phyloP scores from a whole-genome alignment of 352 stramenopile species.

The Pelagophyceae sp. region DNA sequence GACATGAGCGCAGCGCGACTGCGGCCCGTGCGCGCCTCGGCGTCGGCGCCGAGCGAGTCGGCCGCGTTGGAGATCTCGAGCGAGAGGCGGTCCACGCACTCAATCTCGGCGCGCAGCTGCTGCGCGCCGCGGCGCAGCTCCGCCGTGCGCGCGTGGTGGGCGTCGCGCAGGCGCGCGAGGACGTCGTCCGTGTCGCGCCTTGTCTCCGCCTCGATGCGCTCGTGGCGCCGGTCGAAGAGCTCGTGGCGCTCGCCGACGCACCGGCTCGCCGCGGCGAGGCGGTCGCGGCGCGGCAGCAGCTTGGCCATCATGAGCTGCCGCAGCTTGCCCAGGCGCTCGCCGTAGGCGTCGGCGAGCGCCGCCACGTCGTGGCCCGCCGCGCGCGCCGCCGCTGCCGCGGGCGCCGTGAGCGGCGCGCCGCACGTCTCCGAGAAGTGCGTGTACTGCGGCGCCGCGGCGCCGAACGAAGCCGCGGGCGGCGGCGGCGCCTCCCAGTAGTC shows the following conservation, averaged over 20 bases:
- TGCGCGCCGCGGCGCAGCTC: neutral
- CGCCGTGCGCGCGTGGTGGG: neutral
- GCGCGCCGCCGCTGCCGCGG: neutral
- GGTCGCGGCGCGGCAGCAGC: slow-evolving; percentile 15
- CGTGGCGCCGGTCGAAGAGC: neutral
- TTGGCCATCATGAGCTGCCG: slow-evolving; percentile 19
- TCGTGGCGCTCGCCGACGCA: neutral
- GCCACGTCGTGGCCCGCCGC: slow-evolving; percentile 3
- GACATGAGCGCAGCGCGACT: neutral
- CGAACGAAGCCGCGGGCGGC: neutral
- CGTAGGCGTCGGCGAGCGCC: neutral
- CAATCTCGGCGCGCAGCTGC: neutral
- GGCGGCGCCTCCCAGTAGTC: slow-evolving; percentile 6
- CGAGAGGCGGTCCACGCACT: neutral
- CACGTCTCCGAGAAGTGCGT: slow-evolving; percentile 7
- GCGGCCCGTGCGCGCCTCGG: too few relatives aligned
- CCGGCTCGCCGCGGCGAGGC: neutral
- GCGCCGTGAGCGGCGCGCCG: slow-evolving; percentile 13
- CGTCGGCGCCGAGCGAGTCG: neutral
- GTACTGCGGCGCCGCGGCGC: neutral
- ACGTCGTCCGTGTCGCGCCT: slow-evolving; percentile 11
- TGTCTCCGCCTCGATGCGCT: slow-evolving; percentile 1
- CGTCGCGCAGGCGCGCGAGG: neutral
- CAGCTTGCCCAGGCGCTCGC: neutral
- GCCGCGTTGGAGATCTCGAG: slow-evolving; percentile 10